Evolutionary conservation across 768 basidiomycete genomes (phyloP), one percentile per base, ranked within the genome.

Genomic region (Antrodiella citrinella): DNA sequence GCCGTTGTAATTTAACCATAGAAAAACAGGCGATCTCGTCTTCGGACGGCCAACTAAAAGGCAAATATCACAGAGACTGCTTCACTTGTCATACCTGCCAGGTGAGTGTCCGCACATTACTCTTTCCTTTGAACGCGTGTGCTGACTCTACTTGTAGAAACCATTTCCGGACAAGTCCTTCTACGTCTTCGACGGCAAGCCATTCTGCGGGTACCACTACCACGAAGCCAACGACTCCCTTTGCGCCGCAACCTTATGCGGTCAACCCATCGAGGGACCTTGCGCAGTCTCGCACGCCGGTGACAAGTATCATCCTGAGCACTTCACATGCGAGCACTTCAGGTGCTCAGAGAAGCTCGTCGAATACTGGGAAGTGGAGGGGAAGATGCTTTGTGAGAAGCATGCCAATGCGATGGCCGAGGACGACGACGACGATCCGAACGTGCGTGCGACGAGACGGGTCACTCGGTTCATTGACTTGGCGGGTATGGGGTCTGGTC

Each of bases 161-260:
- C 84, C 91, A 3, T 96, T 96, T 72, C 90, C 89, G 3, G 91
- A 91, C 66, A 87, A 86, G 64, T 79, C 81, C 10, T 96, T 97
- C 67, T 96, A 95, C 64, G 91, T 96, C 43, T 82, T 82, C 56
- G 89, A 86, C 60, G 90, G 91, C 48, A 89, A 87, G 61, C 93
- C 94, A 1, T 81, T 85, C 61, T 97, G 94, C 62, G 87, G 82
- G 26, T 88, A 88, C 61, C 92, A 94, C 65, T 96, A 96, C 64
- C 91, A 94, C 67, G 87, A 92, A 67, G 82, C 82, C 43, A 95
- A 95, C 67, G 76, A 86, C 57, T 93, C 92, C 10, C 73, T 97
- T 0, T 97, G 93, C 58, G 80, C 89, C 9, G 80, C 88, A 2
- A 63, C 77, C 11, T 71, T 71, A 15, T 97, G 93, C 64, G 84